Evolutionary conservation across 1,139 yeast genomes (phyloP).

Genomic region (Geotrichum histeridarum): DNA sequence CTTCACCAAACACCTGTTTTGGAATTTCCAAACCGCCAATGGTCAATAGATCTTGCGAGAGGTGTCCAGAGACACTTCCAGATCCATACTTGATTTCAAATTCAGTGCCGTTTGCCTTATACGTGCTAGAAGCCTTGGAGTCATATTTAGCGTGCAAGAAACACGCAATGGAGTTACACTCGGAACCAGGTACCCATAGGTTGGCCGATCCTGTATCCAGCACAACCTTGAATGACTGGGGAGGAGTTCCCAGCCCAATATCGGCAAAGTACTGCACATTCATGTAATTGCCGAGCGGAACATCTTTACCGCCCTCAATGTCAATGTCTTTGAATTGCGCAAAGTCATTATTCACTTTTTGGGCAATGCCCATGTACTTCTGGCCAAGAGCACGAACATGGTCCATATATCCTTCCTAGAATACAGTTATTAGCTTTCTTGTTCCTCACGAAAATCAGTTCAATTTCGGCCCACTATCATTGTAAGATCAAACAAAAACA

Average conservation of each 20-base stretch:
- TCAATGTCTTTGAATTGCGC: slow-evolving; percentile 27
- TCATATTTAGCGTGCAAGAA: slow-evolving; percentile 87
- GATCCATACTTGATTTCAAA: slow-evolving; percentile 87
- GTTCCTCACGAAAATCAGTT: too few species aligned
- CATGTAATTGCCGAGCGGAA: slow-evolving; percentile 85
- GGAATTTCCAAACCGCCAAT: slow-evolving; percentile 82
- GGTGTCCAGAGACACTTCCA: slow-evolving; percentile 86
- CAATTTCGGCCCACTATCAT: not conserved
- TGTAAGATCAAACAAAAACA: not conserved
- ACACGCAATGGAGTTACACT: slow-evolving; percentile 91
- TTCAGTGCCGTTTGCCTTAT: slow-evolving; percentile 77
- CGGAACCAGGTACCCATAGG: slow-evolving; percentile 89
- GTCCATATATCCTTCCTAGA: slow-evolving; percentile 44
- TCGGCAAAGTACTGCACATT: slow-evolving; percentile 95
- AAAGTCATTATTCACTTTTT: slow-evolving; percentile 31
- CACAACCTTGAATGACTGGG: slow-evolving; percentile 69
- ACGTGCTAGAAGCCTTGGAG: slow-evolving; percentile 71
- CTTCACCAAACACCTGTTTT: slow-evolving; percentile 91
- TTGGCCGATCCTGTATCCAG: slow-evolving; percentile 95
- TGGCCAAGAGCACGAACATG: slow-evolving; percentile 67
- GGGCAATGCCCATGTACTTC: slow-evolving; percentile 60
- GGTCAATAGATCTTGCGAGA: slow-evolving; percentile 74
- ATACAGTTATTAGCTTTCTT: not conserved
- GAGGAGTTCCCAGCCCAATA: slow-evolving; percentile 85
- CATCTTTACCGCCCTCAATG: slow-evolving; percentile 50